These are phyloP conservation scores for Quercus lobata DNA, from an alignment of 331 rosid species.

Conservation along the genomic window DNA sequence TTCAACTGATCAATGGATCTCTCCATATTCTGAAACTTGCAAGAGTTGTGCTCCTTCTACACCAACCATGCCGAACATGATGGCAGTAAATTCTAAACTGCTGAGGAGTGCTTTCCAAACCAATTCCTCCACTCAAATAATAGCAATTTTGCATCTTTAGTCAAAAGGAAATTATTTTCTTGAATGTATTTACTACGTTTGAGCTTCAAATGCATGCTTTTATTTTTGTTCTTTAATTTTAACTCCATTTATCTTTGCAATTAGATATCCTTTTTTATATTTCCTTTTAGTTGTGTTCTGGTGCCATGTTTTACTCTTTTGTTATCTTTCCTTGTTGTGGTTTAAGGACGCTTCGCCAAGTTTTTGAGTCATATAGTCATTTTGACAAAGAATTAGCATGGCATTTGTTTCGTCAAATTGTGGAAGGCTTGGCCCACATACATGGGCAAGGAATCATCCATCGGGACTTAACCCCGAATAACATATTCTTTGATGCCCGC, in stretches of 20 bases:
- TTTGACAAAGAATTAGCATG: conserved; percentile 82
- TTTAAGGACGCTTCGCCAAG: conserved; percentile 84
- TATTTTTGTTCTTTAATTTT: not conserved
- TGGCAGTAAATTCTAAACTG: too few relatives aligned
- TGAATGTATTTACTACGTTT: not conserved
- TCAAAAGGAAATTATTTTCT: not conserved
- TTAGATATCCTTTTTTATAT: not conserved
- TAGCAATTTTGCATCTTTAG: not conserved
- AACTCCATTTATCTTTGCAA: not conserved
- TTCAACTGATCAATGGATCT: too few relatives aligned
- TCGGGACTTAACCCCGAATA: conserved; percentile 91
- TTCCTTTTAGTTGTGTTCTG: not conserved
- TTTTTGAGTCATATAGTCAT: conserved; percentile 66
- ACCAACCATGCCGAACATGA: too few relatives aligned
- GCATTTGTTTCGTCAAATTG: conserved; percentile 93
- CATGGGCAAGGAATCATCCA: conserved; percentile 98
- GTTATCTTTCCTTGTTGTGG: conserved; percentile 17
- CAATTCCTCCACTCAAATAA: too few relatives aligned
- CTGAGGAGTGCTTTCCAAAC: too few relatives aligned
- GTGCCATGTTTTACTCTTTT: conserved; percentile 3
- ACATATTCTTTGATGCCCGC: conserved; percentile 97
- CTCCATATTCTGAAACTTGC: too few relatives aligned
- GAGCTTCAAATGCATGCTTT: not conserved
- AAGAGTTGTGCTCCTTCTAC: too few relatives aligned
- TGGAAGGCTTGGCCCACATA: conserved; percentile 97